Evolutionary conservation across 2,329 filamentous ascomycete species (phyloP).

Genomic region (Penicillium italicum): DNA sequence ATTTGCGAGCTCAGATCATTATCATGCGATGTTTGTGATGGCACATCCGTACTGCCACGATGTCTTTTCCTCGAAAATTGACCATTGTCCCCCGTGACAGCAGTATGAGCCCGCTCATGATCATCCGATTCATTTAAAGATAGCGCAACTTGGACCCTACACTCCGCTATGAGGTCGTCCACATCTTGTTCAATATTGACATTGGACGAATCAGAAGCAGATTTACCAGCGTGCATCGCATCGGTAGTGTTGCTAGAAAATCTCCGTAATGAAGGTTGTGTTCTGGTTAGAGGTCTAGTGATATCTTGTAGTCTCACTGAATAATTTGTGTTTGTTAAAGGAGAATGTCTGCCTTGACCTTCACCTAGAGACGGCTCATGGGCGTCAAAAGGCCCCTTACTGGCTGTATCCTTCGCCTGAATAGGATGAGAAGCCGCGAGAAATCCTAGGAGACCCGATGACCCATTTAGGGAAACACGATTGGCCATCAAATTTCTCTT

Average conservation of each 20-base stretch:
- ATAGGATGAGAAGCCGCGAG: neutral
- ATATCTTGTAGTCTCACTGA: neutral
- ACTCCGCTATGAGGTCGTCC: neutral
- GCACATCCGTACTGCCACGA: constrained; percentile 4
- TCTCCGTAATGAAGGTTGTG: neutral
- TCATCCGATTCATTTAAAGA: neutral
- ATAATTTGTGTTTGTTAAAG: neutral
- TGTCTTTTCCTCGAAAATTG: constrained; percentile 12
- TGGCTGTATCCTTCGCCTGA: neutral
- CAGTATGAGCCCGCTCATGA: neutral
- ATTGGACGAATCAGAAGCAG: neutral
- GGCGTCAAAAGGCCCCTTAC: neutral
- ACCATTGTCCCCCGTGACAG: neutral
- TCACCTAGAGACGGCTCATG: neutral
- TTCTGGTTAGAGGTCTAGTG: neutral
- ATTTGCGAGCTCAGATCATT: neutral
- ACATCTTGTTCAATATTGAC: neutral
- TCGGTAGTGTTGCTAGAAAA: neutral
- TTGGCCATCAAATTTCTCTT: neutral
- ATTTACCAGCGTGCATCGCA: neutral
- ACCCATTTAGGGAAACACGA: neutral
- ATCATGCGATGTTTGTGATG: neutral
- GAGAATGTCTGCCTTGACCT: neutral
- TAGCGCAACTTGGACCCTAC: neutral
- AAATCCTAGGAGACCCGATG: constrained; percentile 10